These are phyloP conservation scores for Epichloe sylvatica DNA, from an alignment of 2,329 filamentous ascomycete species.

Conservation along the genomic window DNA sequence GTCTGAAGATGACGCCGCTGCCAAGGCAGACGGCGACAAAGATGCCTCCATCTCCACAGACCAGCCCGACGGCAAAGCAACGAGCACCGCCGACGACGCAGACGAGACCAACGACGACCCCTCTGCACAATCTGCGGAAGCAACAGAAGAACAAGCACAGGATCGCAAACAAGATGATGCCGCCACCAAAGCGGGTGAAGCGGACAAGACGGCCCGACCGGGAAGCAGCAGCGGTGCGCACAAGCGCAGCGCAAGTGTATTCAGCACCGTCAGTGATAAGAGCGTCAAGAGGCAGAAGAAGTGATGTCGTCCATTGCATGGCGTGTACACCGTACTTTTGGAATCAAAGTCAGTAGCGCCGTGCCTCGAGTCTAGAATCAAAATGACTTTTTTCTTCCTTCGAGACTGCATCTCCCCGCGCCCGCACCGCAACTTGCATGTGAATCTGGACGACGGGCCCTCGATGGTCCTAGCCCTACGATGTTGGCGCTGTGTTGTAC, in stretches of 20 bases:
- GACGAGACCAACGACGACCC: conserved; percentile 5
- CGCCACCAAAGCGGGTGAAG: conserved; percentile 5
- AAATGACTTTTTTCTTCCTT: too few species aligned
- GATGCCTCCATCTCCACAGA: conserved; percentile 6
- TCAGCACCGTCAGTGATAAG: conserved; percentile 57
- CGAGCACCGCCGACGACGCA: conserved; percentile 4
- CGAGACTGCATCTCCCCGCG: too few species aligned
- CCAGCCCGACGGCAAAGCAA: conserved; percentile 10
- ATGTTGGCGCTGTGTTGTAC: too few species aligned
- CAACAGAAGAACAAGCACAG: conserved; percentile 4
- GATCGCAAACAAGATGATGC: neutral
- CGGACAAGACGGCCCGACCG: conserved; percentile 20
- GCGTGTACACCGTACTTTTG: conserved; percentile 11
- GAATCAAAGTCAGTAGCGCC: conserved; percentile 7
- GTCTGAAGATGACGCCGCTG: neutral
- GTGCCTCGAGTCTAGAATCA: neutral
- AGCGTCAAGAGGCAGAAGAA: conserved; percentile 45
- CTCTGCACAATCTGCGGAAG: conserved; percentile 5
- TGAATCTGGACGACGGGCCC: too few species aligned
- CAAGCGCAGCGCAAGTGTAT: conserved; percentile 72
- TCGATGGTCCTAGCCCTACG: too few species aligned
- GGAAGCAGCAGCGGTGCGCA: conserved; percentile 33
- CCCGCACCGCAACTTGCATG: too few species aligned
- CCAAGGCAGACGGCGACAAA: conserved; percentile 7
- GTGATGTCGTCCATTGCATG: conserved; percentile 6